A percentile compares a stretch with the other conserved stretches of the same genome.
phyloP scores from a whole-genome alignment of 306 rosid genomes.

The Acacia acuminata region DNA sequence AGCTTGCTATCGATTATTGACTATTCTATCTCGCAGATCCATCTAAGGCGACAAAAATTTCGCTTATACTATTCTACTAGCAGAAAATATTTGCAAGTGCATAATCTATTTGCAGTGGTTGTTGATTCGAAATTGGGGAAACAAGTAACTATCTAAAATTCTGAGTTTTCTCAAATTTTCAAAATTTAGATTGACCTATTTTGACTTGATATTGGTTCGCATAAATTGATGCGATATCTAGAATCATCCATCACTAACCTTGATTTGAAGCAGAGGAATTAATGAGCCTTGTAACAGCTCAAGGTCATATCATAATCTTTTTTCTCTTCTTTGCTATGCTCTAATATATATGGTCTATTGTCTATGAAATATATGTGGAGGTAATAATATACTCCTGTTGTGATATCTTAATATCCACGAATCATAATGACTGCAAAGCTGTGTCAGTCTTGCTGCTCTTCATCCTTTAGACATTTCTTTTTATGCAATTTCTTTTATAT shows the following conservation, averaged over 20 bases:
- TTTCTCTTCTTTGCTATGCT: too few relatives aligned
- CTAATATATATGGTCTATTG: too few relatives aligned
- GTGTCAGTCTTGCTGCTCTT: background rate
- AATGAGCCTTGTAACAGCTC: constrained; percentile 97
- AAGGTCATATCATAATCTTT: too few relatives aligned
- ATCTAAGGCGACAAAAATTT: constrained; percentile 85
- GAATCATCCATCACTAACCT: constrained; percentile 86
- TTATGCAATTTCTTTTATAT: too few relatives aligned
- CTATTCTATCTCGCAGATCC: constrained; percentile 65
- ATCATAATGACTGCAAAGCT: too few relatives aligned
- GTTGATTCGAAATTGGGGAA: constrained; percentile 88
- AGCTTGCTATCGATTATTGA: constrained; percentile 39
- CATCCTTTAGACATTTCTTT: background rate
- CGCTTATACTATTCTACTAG: constrained; percentile 85
- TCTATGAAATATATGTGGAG: too few relatives aligned
- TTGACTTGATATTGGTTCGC: constrained; percentile 9
- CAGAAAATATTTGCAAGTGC: constrained; percentile 85
- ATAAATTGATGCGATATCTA: constrained; percentile 52
- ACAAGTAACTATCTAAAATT: constrained; percentile 62
- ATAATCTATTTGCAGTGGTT: constrained; percentile 91
- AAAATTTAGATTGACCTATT: constrained; percentile 5
- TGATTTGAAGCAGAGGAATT: constrained; percentile 91
- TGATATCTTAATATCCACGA: too few relatives aligned
- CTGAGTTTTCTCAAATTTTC: constrained; percentile 27
- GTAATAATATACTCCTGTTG: too few relatives aligned